Base-by-base conservation (phyloP, 495 filamentous ascomycete genomes). In the Pseudomonodictys pantanalensis region DNA sequence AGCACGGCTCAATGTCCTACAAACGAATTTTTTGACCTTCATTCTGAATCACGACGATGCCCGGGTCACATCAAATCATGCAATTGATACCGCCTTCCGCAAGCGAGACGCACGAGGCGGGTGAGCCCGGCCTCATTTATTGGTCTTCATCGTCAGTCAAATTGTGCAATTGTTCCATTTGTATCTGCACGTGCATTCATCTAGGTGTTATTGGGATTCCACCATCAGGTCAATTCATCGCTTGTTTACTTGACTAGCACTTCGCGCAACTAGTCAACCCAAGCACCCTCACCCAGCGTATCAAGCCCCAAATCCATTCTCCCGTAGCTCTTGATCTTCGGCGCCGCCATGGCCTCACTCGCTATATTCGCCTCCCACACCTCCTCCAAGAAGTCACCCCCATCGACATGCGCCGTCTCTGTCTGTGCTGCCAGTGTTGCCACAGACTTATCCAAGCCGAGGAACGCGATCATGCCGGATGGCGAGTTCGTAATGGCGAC, bases 401-500 rank as follows among this genome's bases (percentile, higher is more conserved):
- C 38, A 12, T 41, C 38, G 38, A 41, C 38, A 5, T 41, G 15
- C 5, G 20, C 38, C n/a, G 15, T 41, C 38, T 5, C 38, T 18
- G 20, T 41, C 15, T 41, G 15, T 15, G 4, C 38, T 18, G 3
- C 15, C 38, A 3, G 38, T 12, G 15, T n/a, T 18, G 12, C 5
- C 12, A 41, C 38, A 12, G 12, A 41, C 4, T n/a, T n/a, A 41
- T 41, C 38, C 38, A 52, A 23, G 18, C 32, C 49, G 4, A 52
- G 5, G 41, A 52, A 9, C 29, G 49, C 49, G 8, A 41, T 22
- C 9, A 52, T 41, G 3, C 49, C 49, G 15, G 17, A 10, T 7
- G 49, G 49, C 18, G 30, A 38, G 29, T 52, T 52, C 30, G 49
- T 38, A 3, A 52, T 17, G 9, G 49, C 49, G 24, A 52, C 30